Percentiles rank a stretch among this genome's conserved stretches.
Evolutionary conservation across 1,139 yeast species (phyloP).

Genomic region (Torulaspora globosa): DNA sequence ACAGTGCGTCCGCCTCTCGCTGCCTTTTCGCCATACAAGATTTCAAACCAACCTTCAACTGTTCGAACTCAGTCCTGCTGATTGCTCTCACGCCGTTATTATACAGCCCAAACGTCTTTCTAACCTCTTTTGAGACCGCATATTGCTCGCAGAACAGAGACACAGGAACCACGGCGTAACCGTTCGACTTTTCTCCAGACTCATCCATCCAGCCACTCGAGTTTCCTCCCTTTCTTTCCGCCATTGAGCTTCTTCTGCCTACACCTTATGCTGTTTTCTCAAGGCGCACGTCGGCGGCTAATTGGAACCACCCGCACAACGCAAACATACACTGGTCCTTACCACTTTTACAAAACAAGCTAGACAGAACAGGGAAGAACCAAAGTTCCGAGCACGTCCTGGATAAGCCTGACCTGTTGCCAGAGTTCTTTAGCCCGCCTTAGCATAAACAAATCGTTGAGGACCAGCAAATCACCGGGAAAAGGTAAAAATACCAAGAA

Average conservation of each 20-base stretch:
- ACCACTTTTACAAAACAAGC: neutral
- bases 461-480: too few species aligned
- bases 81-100: slow-evolving; percentile 13
- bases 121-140: slow-evolving; percentile 14
- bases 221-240: neutral
- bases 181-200: neutral
- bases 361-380: neutral
- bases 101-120: slow-evolving; percentile 14
- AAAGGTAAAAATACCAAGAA: too few species aligned
- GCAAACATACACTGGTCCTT: neutral
- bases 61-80: slow-evolving; percentile 10
- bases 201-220: neutral
- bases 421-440: too few species aligned
- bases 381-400: neutral
- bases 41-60: slow-evolving; percentile 1
- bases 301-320: neutral
- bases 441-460: too few species aligned
- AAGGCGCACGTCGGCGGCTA: neutral
- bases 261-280: neutral
- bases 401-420: too few species aligned
- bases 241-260: too few species aligned
- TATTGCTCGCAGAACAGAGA: slow-evolving; percentile 20
- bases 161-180: slow-evolving; percentile 15
- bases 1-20: slow-evolving; percentile 2
- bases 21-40: slow-evolving; percentile 3